phyloP scores from a whole-genome alignment of 805 yeast species.

The Candida vartiovaarae region DNA sequence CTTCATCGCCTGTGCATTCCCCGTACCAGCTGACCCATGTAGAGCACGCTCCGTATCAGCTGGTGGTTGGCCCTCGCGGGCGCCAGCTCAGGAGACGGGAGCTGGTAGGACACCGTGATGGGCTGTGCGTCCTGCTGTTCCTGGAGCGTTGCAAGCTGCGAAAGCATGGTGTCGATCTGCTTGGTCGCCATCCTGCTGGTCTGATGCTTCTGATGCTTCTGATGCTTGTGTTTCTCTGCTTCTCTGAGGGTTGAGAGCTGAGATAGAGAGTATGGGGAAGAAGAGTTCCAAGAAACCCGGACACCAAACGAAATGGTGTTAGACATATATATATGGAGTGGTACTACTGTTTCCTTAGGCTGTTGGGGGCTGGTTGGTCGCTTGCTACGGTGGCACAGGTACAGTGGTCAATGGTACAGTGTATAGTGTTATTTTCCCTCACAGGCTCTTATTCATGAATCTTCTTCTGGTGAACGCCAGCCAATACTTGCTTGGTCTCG shows the following conservation, averaged over 20 bases:
- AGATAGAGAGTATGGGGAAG: no score
- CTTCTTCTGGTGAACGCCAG: slow-evolving; percentile 89
- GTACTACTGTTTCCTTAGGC: no score
- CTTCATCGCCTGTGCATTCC: slow-evolving; percentile 1
- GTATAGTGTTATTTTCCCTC: neutral
- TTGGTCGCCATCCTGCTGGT: neutral
- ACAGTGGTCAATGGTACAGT: no score
- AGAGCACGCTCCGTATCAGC: slow-evolving; percentile 11
- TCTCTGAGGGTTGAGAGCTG: no score
- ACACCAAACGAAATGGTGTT: no score
- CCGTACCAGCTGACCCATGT: slow-evolving; percentile 9
- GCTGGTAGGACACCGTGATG: neutral
- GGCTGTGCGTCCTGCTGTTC: neutral
- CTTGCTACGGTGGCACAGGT: no score
- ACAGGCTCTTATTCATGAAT: slow-evolving; percentile 86
- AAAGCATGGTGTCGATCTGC: slow-evolving; percentile 3
- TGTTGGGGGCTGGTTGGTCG: no score
- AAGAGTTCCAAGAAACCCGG: no score
- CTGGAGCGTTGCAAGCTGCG: neutral
- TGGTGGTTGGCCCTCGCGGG: slow-evolving; percentile 7
- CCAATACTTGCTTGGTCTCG: slow-evolving; percentile 85
- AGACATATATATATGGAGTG: no score
- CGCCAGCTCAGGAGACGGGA: neutral
- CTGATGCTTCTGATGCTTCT: no score
- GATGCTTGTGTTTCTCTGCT: no score